phyloP scores from a whole-genome alignment of 768 basidiomycete genomes.

The Rhodotorula paludigena region DNA sequence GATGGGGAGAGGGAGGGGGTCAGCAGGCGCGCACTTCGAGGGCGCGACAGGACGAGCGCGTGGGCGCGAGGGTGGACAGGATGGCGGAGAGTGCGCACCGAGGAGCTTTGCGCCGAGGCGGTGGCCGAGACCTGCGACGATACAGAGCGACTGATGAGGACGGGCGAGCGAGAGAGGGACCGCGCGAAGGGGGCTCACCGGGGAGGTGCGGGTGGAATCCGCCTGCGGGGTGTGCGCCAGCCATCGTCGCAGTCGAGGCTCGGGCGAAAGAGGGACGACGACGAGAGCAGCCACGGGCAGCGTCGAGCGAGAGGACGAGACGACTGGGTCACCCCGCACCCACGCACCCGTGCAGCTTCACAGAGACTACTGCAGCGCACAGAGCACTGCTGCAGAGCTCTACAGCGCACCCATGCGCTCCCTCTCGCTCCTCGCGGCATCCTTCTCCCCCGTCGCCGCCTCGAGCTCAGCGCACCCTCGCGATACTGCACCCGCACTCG shows the following conservation, averaged over 20 bases:
- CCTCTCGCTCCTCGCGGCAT: conserved; percentile 20
- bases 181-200: conserved; percentile 2
- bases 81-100: conserved; percentile 14
- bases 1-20: too few relatives aligned
- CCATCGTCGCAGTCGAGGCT: conserved; percentile 19
- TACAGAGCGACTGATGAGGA: conserved; percentile 5
- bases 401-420: conserved; percentile 26
- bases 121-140: conserved; percentile 32
- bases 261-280: neutral
- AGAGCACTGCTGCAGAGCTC: neutral
- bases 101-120: conserved; percentile 37
- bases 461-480: neutral
- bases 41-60: neutral
- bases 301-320: neutral
- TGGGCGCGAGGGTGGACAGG: neutral
- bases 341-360: neutral
- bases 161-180: neutral
- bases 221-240: conserved; percentile 27
- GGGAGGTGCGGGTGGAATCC: conserved; percentile 36
- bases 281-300: neutral
- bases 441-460: neutral
- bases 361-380: neutral
- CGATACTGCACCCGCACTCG: neutral
- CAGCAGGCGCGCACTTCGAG: too few relatives aligned
- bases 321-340: neutral